Percentiles rank a stretch among this genome's conserved stretches.
These are phyloP conservation scores for Tuber brumale DNA, from an alignment of 495 filamentous ascomycete genomes.

Conservation along the genomic window DNA sequence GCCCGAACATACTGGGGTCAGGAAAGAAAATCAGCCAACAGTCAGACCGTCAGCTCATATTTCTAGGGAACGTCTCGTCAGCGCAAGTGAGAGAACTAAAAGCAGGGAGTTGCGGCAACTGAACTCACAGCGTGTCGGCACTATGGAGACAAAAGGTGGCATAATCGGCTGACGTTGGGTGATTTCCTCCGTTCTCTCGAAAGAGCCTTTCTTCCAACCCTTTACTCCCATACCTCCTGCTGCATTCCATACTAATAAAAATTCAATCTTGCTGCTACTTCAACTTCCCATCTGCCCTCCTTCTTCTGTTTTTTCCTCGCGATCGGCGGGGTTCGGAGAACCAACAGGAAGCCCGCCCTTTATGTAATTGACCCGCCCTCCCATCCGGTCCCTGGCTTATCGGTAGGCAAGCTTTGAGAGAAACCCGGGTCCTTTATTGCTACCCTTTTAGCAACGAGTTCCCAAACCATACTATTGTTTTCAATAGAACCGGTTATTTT, in stretches of 20 bases:
- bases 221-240: no score
- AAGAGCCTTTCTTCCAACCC: no score
- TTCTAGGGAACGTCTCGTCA: neutral
- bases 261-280: conserved; percentile 11
- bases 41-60: conserved; percentile 20
- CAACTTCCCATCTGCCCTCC: conserved; percentile 19
- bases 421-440: neutral
- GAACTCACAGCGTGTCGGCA: no score
- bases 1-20: neutral
- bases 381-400: neutral
- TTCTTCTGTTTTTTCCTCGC: conserved; percentile 15
- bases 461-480: neutral
- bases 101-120: neutral
- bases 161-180: no score
- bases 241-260: neutral
- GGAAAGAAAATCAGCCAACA: conserved; percentile 19
- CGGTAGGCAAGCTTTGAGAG: neutral
- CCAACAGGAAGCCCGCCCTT: neutral
- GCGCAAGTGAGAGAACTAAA: neutral
- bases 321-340: neutral
- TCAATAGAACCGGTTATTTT: neutral
- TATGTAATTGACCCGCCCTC: neutral
- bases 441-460: neutral
- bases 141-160: no score
- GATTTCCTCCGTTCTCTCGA: no score